Base-by-base conservation (phyloP, 805 yeast species). In the Sungouiozyma intestinalis region DNA sequence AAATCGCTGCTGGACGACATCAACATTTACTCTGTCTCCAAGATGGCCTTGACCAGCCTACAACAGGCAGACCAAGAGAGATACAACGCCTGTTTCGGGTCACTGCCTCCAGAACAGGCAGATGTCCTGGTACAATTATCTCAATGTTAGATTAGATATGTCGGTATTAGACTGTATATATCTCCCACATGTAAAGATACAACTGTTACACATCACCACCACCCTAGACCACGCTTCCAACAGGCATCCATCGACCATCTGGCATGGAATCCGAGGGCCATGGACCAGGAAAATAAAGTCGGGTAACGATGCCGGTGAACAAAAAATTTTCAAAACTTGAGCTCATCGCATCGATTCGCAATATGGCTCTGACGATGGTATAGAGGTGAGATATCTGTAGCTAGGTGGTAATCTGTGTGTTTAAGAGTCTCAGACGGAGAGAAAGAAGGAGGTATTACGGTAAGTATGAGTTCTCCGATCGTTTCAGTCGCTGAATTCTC, bases 1-100 rank as follows among this genome's bases (percentile, higher is more conserved):
- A 81, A 79, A 49, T 81, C 90, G 1, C 80, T 94, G 3, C 70
- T 92, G 38, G 97, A 90, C 55, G 66, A 69, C 35, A 64, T 87
- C 39, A 83, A 90, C 55, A 79, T 83, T 3, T 86, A 79, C 61
- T 68, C 69, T 14, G 74, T 76, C 2, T 78, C 87, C 61, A 76
- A 79, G 43, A 71, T 74, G 16, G 71, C 74, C 16, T 62, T 85
- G 15, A 45, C 66, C 3, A 54, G 58, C 1, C 55, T 83, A 16
- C 79, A 77, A 51, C 68, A 65, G 24, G 55, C 61, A 7, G 77
- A 79, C 47, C 59, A 64, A 1, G 52, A 54, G 14, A 69, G 69
- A 46, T 81, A 80, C 62, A 71, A 72, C 41, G 59, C 57, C 4
- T 52, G 80, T 3, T 66, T 76, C 39, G 68, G 69, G n/a, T 44